A percentile compares a stretch with the other conserved stretches of the same genome.
phyloP scores from a whole-genome alignment of 2,329 filamentous ascomycete genomes.

The Davidsoniella eucalypti region DNA sequence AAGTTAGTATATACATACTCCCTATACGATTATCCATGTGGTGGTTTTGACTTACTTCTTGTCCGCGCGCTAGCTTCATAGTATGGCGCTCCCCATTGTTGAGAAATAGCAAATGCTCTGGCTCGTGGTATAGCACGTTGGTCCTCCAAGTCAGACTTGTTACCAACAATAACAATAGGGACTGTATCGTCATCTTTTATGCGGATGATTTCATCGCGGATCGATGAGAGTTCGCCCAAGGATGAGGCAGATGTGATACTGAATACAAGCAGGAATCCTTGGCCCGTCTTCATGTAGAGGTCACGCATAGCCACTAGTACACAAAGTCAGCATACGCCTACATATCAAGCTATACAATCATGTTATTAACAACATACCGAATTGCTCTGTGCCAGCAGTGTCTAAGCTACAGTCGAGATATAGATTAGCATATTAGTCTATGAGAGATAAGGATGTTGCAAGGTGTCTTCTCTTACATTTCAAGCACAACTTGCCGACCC shows the following conservation, averaged over 20 bases:
- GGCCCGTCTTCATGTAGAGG: constrained; percentile 83
- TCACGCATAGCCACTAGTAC: constrained; percentile 49
- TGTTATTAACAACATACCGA: constrained; percentile 43
- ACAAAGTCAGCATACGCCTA: no score
- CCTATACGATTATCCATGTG: not conserved
- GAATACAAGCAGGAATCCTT: constrained; percentile 83
- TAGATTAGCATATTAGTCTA: not conserved
- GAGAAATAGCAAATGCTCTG: constrained; percentile 69
- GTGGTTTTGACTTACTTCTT: constrained; percentile 35
- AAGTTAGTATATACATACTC: not conserved
- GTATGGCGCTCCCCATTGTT: constrained; percentile 76
- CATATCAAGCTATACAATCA: no score
- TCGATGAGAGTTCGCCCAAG: constrained; percentile 61
- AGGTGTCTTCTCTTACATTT: constrained; percentile 47
- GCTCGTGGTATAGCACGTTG: constrained; percentile 63
- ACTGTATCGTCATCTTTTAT: constrained; percentile 80
- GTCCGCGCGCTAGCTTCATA: constrained; percentile 79
- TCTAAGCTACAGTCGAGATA: constrained; percentile 45
- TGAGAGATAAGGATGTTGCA: not conserved
- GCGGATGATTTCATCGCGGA: constrained; percentile 77
- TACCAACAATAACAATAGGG: constrained; percentile 79
- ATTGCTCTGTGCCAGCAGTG: constrained; percentile 82
- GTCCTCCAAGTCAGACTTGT: constrained; percentile 82
- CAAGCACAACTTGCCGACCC: constrained; percentile 76
- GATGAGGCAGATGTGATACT: constrained; percentile 76